Evolutionary conservation across 371 early-diverging fungal species (phyloP), one percentile per base, ranked within the genome.

Genomic region (Haplosporangium sp.): DNA sequence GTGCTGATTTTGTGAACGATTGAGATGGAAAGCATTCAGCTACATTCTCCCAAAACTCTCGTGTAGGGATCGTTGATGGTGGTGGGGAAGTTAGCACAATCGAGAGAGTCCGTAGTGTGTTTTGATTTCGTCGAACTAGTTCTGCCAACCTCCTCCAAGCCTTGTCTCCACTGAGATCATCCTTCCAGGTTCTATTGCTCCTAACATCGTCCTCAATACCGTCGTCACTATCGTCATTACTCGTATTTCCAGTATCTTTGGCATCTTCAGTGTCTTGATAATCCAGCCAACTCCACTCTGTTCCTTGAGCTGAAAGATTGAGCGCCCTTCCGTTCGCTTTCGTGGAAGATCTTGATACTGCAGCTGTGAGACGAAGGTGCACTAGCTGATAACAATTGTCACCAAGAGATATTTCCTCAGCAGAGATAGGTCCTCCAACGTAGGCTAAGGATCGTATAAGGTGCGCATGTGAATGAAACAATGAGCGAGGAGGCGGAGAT

Each of bases 1-100:
- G 59, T 27, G 56, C 56, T 8, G 59, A 59, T 19, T 11, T 39
- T 5, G 17, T 34, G 11, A 39, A 38, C 7, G 35, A n/a, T 38
- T 59, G 59, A 11, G 59, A 13, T 13, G 59, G 59, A 17, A 59
- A 59, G n/a, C 59, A 59, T 5, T 59, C 8, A 8, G 17, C 59
- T 3, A 59, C 15, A 13, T 4, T 17, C 3, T 59, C 59, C 59
- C 59, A 59, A 17, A 59, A 59, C 39, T 35, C 39, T n/a, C 59
- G 35, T 7, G 59, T 38, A 8, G 59, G 59, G n/a, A n/a, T 59
- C 10, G 34, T n/a, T 9, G 59, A 11, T 37, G 38, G 38, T 3
- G 34, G 35, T 6, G 59, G 39, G 15, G 39, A 59, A 9, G n/a
- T 38, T 7, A 59, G 39, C 34, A 38, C 38, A n/a, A 59, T 39